Evolutionary conservation across 2,329 filamentous ascomycete species (phyloP).

Genomic region (Fusarium nematophilum): DNA sequence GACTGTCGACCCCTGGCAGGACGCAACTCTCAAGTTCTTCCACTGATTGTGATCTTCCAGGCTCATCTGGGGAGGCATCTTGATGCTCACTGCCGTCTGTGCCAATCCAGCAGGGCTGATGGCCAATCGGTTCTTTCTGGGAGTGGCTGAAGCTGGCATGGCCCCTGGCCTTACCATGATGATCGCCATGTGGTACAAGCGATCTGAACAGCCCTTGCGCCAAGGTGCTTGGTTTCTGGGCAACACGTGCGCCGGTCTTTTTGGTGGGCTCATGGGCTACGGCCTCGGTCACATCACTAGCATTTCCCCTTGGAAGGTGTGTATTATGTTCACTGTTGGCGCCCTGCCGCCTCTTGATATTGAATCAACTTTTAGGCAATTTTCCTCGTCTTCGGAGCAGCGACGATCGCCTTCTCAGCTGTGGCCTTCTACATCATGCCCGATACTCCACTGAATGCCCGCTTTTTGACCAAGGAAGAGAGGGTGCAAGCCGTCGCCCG

Average conservation of each 20-base stretch:
- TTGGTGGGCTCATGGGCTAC: conserved; percentile 46
- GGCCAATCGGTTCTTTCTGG: conserved; percentile 48
- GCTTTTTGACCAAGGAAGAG: no score
- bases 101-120: conserved; percentile 45
- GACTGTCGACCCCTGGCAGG: no score
- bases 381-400: conserved; percentile 41
- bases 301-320: conserved; percentile 46
- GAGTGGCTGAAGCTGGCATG: conserved; percentile 47
- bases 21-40: no score
- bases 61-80: conserved; percentile 52
- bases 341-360: no score
- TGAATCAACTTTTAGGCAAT: no score
- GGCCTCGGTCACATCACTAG: conserved; percentile 44
- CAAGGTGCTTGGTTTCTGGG: conserved; percentile 50
- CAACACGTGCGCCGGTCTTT: conserved; percentile 45
- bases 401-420: conserved; percentile 33
- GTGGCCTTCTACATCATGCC: conserved; percentile 29
- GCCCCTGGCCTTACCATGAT: conserved; percentile 46
- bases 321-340: no score
- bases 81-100: conserved; percentile 57
- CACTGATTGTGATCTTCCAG: conserved; percentile 18
- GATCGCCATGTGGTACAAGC: conserved; percentile 51
- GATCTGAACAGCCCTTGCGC: conserved; percentile 43
- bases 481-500: no score
- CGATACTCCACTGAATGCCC: no score